A percentile compares a stretch with the other conserved stretches of the same genome.
phyloP scores from a whole-genome alignment of 2,329 filamentous ascomycete genomes.

The Aspergillus hortae region DNA sequence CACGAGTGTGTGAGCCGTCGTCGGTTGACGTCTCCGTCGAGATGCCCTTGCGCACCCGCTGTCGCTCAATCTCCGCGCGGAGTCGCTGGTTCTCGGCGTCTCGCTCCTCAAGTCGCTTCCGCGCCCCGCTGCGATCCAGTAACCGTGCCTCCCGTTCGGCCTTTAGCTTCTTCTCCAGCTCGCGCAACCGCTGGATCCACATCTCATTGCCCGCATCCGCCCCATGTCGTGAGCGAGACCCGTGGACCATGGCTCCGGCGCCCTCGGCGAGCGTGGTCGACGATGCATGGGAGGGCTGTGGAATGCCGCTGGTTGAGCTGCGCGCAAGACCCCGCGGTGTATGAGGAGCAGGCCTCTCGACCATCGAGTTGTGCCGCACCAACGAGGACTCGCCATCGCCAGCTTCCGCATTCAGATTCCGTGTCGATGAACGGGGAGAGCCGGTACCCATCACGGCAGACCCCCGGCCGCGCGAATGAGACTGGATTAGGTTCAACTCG shows the following conservation, averaged over 20 bases:
- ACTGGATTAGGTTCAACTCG: slow-evolving; percentile 66
- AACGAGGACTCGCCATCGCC: slow-evolving; percentile 42
- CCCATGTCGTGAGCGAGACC: slow-evolving; percentile 19
- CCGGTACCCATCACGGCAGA: slow-evolving; percentile 33
- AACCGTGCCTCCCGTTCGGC: slow-evolving; percentile 82
- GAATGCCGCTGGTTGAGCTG: slow-evolving; percentile 29
- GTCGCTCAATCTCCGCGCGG: slow-evolving; percentile 60
- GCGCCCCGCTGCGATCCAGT: slow-evolving; percentile 77
- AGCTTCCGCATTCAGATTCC: slow-evolving; percentile 18
- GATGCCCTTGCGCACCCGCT: slow-evolving; percentile 42
- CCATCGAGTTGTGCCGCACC: slow-evolving; percentile 53
- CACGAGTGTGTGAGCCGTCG: slow-evolving; percentile 13
- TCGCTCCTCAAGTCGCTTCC: slow-evolving; percentile 74
- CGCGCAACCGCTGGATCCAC: slow-evolving; percentile 80
- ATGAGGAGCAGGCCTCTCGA: slow-evolving; percentile 38
- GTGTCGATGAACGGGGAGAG: slow-evolving; percentile 30
- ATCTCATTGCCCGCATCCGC: slow-evolving; percentile 58
- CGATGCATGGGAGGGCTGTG: slow-evolving; percentile 32
- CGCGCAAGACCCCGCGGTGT: slow-evolving; percentile 28
- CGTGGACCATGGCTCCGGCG: slow-evolving; percentile 22
- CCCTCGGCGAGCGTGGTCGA: slow-evolving; percentile 30
- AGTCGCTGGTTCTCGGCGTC: slow-evolving; percentile 70
- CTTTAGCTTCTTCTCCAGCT: slow-evolving; percentile 84
- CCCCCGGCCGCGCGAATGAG: slow-evolving; percentile 56
- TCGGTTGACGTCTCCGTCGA: slow-evolving; percentile 19